These are phyloP conservation scores for Lachnum nothofagi DNA, from an alignment of 2,329 filamentous ascomycete species.

Conservation along the genomic window DNA sequence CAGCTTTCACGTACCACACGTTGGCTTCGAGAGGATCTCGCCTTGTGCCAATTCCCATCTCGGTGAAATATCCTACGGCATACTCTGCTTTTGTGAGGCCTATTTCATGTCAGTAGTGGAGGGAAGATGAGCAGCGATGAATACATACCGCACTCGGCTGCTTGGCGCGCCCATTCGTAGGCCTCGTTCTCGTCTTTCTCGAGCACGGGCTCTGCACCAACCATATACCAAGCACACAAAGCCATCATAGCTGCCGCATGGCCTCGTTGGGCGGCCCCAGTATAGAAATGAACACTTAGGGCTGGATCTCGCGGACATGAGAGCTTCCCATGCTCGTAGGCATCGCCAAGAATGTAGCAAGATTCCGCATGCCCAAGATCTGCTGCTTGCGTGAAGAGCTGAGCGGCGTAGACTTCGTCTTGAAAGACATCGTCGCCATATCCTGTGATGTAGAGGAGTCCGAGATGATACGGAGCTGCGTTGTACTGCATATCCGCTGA, in stretches of 20 bases:
- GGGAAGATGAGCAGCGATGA: neutral
- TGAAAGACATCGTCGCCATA: slow-evolving; percentile 91
- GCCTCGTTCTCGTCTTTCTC: slow-evolving; percentile 95
- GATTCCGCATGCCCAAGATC: slow-evolving; percentile 86
- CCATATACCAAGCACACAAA: slow-evolving; percentile 96
- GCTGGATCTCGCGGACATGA: slow-evolving; percentile 86
- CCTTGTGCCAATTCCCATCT: slow-evolving; percentile 95
- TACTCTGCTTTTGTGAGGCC: slow-evolving; percentile 68
- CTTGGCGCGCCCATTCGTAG: slow-evolving; percentile 88
- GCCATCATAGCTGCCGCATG: slow-evolving; percentile 95
- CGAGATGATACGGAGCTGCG: slow-evolving; percentile 84
- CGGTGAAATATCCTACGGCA: slow-evolving; percentile 92
- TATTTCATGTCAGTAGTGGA: slow-evolving; percentile 18
- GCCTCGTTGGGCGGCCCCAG: slow-evolving; percentile 77
- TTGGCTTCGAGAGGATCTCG: slow-evolving; percentile 95
- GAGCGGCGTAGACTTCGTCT: slow-evolving; percentile 83
- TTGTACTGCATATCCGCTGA: slow-evolving; percentile 90
- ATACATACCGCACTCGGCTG: slow-evolving; percentile 74
- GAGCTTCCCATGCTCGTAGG: slow-evolving; percentile 87
- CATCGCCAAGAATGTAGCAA: slow-evolving; percentile 84
- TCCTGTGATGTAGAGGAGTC: slow-evolving; percentile 82
- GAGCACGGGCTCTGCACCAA: slow-evolving; percentile 84
- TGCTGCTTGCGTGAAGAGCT: slow-evolving; percentile 89
- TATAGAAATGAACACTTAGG: slow-evolving; percentile 96
- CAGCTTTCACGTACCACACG: slow-evolving; percentile 95